phyloP scores from a whole-genome alignment of 208 protist genomes.

The Leishmania martiniquensis region DNA sequence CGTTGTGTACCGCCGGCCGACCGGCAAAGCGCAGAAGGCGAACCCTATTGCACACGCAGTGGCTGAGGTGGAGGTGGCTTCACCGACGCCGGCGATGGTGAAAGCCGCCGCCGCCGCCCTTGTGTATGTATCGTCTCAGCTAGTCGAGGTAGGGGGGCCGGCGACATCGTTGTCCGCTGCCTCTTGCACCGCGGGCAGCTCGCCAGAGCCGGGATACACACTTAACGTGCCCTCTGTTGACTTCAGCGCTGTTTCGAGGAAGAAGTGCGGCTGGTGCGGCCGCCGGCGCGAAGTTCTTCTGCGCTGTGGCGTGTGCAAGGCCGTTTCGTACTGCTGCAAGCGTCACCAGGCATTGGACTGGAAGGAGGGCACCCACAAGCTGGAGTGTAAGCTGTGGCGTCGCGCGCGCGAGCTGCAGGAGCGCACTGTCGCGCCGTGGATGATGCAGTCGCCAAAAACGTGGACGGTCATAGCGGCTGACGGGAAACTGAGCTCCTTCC shows the following conservation, averaged over 20 bases:
- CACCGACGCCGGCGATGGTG: slow-evolving; percentile 44
- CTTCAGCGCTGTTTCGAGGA: slow-evolving; percentile 10
- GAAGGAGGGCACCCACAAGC: slow-evolving; percentile 59
- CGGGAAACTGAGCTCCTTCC: neutral
- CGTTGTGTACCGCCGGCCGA: slow-evolving; percentile 59
- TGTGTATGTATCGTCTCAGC: slow-evolving; percentile 43
- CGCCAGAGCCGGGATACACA: slow-evolving; percentile 26
- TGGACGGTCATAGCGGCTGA: neutral
- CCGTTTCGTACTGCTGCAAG: slow-evolving; percentile 79
- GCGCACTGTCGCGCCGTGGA: slow-evolving; percentile 35
- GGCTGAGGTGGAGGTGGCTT: slow-evolving; percentile 36
- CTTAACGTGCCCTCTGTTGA: slow-evolving; percentile 20
- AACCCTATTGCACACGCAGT: slow-evolving; percentile 59
- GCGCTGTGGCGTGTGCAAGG: slow-evolving; percentile 72
- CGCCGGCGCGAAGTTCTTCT: slow-evolving; percentile 61
- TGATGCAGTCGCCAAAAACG: neutral
- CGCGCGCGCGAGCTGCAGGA: slow-evolving; percentile 50
- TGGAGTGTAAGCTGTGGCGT: slow-evolving; percentile 60
- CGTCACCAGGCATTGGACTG: slow-evolving; percentile 80
- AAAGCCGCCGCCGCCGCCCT: slow-evolving; percentile 44
- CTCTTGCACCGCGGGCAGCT: neutral
- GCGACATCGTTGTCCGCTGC: neutral
- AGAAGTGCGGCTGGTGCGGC: slow-evolving; percentile 68
- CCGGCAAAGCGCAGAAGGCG: slow-evolving; percentile 49
- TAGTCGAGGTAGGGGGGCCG: slow-evolving; percentile 9